phyloP scores from a whole-genome alignment of 2,329 filamentous ascomycete genomes.

The Pseudogymnoascus sp. region DNA sequence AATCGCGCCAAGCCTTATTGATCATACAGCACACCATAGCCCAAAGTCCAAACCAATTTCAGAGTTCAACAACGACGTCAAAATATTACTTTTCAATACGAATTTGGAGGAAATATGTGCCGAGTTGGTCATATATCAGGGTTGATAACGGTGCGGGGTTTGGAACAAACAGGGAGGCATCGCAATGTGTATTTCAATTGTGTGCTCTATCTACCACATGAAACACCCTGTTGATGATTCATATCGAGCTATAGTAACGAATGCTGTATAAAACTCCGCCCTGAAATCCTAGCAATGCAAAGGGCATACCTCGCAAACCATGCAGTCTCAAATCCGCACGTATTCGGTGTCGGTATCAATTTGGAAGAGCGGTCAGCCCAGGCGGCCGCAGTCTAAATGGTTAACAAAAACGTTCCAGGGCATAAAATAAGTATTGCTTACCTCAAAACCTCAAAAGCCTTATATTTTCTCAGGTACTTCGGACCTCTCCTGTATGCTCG shows the following conservation, averaged over 20 bases:
- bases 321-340: neutral
- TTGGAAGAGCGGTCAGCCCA: neutral
- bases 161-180: neutral
- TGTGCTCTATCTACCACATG: neutral
- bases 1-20: conserved; percentile 4
- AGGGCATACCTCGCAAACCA: neutral
- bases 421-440: conserved; percentile 34
- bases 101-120: neutral
- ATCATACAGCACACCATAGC: neutral
- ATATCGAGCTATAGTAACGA: neutral
- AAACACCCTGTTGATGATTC: neutral
- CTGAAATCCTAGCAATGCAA: neutral
- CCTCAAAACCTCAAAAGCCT: conserved; percentile 74
- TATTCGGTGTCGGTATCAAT: neutral
- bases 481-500: conserved; percentile 65
- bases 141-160: neutral
- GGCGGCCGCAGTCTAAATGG: neutral
- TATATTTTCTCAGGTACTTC: conserved; percentile 60
- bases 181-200: neutral
- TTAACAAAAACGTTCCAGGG: neutral
- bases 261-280: neutral
- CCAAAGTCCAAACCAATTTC: neutral
- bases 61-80: neutral
- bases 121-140: neutral
- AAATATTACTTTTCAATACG: neutral